Conservation (phyloP, 805 yeast genomes). For the Teunomyces barrocoloradensis region DNA sequence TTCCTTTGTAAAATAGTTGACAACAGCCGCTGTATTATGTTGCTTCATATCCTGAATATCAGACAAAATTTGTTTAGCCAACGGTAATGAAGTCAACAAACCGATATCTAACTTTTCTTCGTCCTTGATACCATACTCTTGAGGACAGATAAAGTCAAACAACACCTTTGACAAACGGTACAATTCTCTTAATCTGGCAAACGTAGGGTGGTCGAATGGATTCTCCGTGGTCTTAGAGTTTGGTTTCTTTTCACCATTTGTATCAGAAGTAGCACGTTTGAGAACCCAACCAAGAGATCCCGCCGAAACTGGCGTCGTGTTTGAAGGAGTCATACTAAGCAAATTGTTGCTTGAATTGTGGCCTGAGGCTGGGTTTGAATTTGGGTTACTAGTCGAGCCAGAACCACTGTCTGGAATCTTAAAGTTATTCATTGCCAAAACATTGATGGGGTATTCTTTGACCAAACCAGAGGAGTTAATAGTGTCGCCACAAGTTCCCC, state of each 20-base stretch:
- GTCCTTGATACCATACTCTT: conserved; percentile 96
- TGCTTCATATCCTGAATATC: conserved; percentile 80
- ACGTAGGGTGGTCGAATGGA: conserved; percentile 76
- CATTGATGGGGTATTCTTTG: conserved; percentile 69
- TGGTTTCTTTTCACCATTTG: conserved; percentile 17
- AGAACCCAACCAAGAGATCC: conserved; percentile 77
- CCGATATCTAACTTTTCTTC: conserved; percentile 96
- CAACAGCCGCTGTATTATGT: conserved; percentile 77
- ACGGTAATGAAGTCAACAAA: conserved; percentile 85
- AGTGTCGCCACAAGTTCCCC: conserved; percentile 42
- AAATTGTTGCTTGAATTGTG: conserved; percentile 19
- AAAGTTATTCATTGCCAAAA: conserved; percentile 73
- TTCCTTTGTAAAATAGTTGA: conserved; percentile 93
- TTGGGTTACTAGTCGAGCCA: conserved; percentile 2
- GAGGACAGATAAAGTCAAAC: conserved; percentile 97
- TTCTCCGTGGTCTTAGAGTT: conserved; percentile 23
- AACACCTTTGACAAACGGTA: conserved; percentile 87
- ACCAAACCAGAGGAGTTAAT: conserved; percentile 55
- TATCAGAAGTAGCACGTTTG: conserved; percentile 30
- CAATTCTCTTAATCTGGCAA: conserved; percentile 78
- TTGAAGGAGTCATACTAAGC: conserved; percentile 13
- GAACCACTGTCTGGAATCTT: conserved; percentile 47
- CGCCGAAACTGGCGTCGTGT: conserved; percentile 38
- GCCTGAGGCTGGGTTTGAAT: conserved; percentile 19
- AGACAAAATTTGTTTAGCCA: conserved; percentile 79